phyloP scores from a whole-genome alignment of 225 moss, liverwort and hornwort genomes.

The Asterella californica region DNA sequence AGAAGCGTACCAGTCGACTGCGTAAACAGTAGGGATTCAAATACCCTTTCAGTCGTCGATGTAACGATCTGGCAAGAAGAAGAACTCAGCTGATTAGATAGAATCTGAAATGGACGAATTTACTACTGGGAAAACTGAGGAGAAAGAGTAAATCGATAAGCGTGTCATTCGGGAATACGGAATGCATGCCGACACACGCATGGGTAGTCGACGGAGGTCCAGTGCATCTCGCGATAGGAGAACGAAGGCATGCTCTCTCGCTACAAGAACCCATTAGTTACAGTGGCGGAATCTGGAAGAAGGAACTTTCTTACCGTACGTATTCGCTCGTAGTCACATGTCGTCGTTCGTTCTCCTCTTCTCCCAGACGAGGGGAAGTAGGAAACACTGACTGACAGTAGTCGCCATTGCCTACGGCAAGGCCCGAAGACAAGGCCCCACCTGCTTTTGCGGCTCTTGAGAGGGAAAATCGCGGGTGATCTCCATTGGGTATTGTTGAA shows the following conservation, averaged over 20 bases:
- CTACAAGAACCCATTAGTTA: not conserved
- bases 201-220: not conserved
- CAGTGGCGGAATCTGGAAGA: not conserved
- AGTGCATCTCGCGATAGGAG: slow-evolving; percentile 2
- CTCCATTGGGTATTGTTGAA: not conserved
- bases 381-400: not conserved
- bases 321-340: not conserved
- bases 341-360: not conserved
- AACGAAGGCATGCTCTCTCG: not conserved
- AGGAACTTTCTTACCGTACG: not conserved
- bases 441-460: not conserved
- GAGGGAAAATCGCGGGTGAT: not conserved
- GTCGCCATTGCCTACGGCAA: slow-evolving; percentile 4
- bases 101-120: not conserved
- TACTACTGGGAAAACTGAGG: not conserved
- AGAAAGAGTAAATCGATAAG: not conserved
- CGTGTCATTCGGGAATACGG: not conserved
- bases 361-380: not conserved
- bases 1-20: not conserved
- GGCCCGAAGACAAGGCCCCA: not conserved
- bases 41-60: not conserved
- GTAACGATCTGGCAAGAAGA: not conserved
- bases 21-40: not conserved
- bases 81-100: not conserved
- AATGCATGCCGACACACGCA: not conserved